Evolutionary conservation across 371 early-diverging fungal species (phyloP).

Genomic region (Mortierella sp.): DNA sequence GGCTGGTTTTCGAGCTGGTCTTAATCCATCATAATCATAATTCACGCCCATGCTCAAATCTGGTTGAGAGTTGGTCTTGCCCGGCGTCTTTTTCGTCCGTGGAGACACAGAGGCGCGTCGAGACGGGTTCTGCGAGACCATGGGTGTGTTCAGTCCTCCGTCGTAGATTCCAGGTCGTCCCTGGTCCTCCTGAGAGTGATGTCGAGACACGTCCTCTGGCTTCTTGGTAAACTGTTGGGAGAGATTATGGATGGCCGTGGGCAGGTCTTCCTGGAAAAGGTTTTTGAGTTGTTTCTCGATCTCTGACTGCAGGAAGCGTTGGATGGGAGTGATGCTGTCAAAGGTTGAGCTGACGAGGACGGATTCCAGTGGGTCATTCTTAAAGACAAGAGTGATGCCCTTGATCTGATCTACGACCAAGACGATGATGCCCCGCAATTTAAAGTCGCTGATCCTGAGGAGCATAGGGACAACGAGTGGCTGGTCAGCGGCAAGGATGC

Average conservation of each 20-base stretch:
- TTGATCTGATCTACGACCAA: slow-evolving; percentile 91
- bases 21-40: slow-evolving; percentile 38
- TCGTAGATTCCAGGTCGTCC: slow-evolving; percentile 33
- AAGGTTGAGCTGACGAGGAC: slow-evolving; percentile 95
- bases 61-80: slow-evolving; percentile 40
- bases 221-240: slow-evolving; percentile 65
- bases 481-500: slow-evolving; percentile 87
- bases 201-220: slow-evolving; percentile 30
- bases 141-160: slow-evolving; percentile 44
- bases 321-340: slow-evolving; percentile 87
- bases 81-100: slow-evolving; percentile 22
- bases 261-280: slow-evolving; percentile 93
- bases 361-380: slow-evolving; percentile 95
- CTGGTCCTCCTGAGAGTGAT: slow-evolving; percentile 38
- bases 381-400: slow-evolving; percentile 95
- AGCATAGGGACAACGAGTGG: slow-evolving; percentile 97
- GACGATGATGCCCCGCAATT: slow-evolving; percentile 92
- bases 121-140: slow-evolving; percentile 44
- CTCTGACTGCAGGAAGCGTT: slow-evolving; percentile 87
- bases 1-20: slow-evolving; percentile 39
- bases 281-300: slow-evolving; percentile 91
- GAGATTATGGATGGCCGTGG: slow-evolving; percentile 91
- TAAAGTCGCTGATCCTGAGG: slow-evolving; percentile 88
- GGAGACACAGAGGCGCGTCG: slow-evolving; percentile 42
- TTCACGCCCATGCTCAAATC: slow-evolving; percentile 45